A percentile compares a stretch with the other conserved stretches of the same genome.
Conservation (phyloP, 331 rosid genomes). For the Cydonia oblonga region DNA sequence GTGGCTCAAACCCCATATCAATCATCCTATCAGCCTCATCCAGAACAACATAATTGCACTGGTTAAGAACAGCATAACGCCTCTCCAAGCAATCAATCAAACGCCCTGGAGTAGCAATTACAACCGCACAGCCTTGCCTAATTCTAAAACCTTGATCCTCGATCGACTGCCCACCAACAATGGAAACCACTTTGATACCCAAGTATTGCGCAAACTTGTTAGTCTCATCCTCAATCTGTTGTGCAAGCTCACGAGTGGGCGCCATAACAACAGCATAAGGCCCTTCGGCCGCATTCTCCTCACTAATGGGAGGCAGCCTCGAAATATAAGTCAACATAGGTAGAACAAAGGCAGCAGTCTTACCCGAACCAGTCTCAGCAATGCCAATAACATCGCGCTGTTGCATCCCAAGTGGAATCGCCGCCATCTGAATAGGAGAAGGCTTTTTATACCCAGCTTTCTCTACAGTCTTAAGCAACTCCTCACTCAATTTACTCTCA, state of each 20-base stretch:
- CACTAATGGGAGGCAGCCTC: conserved; percentile 72
- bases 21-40: conserved; percentile 94
- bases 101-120: conserved; percentile 84
- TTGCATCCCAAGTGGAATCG: conserved; percentile 73
- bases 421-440: conserved; percentile 92
- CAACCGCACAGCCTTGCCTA: conserved; percentile 83
- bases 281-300: conserved; percentile 83
- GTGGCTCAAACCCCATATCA: conserved; percentile 91
- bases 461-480: conserved; percentile 70
- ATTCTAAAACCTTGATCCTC: conserved; percentile 94
- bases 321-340: conserved; percentile 83
- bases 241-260: conserved; percentile 85
- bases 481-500: conserved; percentile 58
- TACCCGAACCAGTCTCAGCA: conserved; percentile 90
- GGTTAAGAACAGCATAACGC: conserved; percentile 74
- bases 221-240: conserved; percentile 91
- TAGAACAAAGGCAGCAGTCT: conserved; percentile 90
- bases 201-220: conserved; percentile 70
- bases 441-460: conserved; percentile 78
- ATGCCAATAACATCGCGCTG: conserved; percentile 81
- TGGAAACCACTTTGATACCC: conserved; percentile 78
- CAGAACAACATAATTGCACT: conserved; percentile 86
- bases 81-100: conserved; percentile 80
- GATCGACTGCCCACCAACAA: conserved; percentile 91
- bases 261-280: conserved; percentile 97